Conservation (phyloP, 192 early-diverging fungal species). For the Rhizoclosmatium globosum region DNA sequence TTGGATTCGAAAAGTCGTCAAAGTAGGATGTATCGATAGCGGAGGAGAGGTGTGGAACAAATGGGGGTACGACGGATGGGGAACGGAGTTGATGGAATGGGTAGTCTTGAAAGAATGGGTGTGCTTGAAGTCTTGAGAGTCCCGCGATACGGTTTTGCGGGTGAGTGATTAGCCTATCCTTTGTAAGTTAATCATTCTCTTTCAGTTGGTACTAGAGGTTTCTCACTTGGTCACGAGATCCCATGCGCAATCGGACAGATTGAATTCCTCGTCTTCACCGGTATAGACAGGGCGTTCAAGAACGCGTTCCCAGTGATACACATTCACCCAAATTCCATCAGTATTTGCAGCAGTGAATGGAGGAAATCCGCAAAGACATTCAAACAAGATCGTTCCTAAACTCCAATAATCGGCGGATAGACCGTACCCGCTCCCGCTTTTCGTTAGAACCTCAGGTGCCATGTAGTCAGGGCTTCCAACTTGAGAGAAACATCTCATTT, state of each 20-base stretch:
- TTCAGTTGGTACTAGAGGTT: not conserved
- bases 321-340: constrained; percentile 86
- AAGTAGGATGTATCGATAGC: constrained; percentile 62
- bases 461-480: constrained; percentile 95
- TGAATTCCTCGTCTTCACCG: constrained; percentile 79
- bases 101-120: constrained; percentile 54
- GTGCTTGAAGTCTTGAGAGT: constrained; percentile 28
- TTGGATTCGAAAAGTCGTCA: constrained; percentile 61
- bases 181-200: not conserved
- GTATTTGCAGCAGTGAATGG: constrained; percentile 73
- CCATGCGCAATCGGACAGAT: constrained; percentile 81
- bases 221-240: constrained; percentile 68
- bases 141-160: constrained; percentile 33
- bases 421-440: constrained; percentile 65
- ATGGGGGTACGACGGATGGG: constrained; percentile 41
- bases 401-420: constrained; percentile 79
- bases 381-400: constrained; percentile 81
- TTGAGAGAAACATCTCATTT: constrained; percentile 74
- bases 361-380: constrained; percentile 76
- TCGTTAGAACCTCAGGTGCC: constrained; percentile 85
- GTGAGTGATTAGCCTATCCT: constrained; percentile 38
- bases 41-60: constrained; percentile 50
- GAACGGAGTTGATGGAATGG: constrained; percentile 41
- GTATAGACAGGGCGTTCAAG: constrained; percentile 82
- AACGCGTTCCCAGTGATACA: constrained; percentile 73